Evolutionary conservation across 2,329 filamentous ascomycete genomes (phyloP).

Genomic region (Colletotrichum magnum): DNA sequence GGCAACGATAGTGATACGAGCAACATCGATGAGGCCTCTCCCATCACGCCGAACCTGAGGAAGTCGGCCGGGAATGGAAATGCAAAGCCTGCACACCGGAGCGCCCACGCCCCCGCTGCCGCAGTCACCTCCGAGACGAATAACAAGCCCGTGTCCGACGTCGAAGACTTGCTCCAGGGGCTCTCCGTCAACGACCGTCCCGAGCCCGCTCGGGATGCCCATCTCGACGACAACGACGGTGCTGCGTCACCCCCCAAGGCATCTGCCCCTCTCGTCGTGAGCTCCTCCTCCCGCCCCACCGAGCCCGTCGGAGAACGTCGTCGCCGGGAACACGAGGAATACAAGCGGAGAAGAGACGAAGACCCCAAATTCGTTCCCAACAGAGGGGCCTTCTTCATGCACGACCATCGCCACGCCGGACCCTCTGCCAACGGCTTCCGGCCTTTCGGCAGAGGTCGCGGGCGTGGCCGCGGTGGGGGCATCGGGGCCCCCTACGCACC

Average conservation of each 20-base stretch:
- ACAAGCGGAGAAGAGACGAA: slow-evolving; percentile 87
- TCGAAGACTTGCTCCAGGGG: slow-evolving; percentile 72
- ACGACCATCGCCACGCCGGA: slow-evolving; percentile 89
- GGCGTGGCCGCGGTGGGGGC: slow-evolving; percentile 68
- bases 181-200: slow-evolving; percentile 61
- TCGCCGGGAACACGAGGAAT: slow-evolving; percentile 90
- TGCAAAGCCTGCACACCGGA: slow-evolving; percentile 51
- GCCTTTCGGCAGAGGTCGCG: slow-evolving; percentile 77
- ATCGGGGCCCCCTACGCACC: slow-evolving; percentile 72
- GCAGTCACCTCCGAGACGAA: slow-evolving; percentile 51
- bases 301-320: slow-evolving; percentile 78
- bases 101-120: slow-evolving; percentile 51
- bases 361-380: slow-evolving; percentile 96
- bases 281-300: slow-evolving; percentile 65
- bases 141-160: slow-evolving; percentile 61
- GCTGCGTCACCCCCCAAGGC: slow-evolving; percentile 56
- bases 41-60: slow-evolving; percentile 59
- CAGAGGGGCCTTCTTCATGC: slow-evolving; percentile 95
- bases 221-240: slow-evolving; percentile 59
- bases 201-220: slow-evolving; percentile 59
- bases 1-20: slow-evolving; percentile 76
- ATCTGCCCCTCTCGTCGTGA: slow-evolving; percentile 67
- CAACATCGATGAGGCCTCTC: slow-evolving; percentile 70
- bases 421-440: slow-evolving; percentile 83
- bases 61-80: slow-evolving; percentile 58